Evolutionary conservation across 306 rosid genomes (phyloP).

Genomic region (Gastrolobium bilobum): DNA sequence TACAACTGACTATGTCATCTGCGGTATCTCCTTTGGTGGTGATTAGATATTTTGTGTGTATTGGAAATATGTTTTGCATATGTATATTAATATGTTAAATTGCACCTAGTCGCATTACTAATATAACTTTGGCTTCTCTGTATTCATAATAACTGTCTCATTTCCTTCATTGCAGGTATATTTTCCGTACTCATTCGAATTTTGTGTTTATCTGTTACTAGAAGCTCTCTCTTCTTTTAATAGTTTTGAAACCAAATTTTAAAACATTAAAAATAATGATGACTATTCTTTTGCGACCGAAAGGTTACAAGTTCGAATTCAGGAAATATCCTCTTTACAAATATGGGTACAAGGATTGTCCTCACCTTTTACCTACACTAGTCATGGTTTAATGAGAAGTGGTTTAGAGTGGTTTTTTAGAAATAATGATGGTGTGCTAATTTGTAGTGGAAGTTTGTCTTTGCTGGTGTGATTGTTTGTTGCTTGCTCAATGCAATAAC

Average conservation of each 20-base stretch:
- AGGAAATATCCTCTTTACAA: too few relatives aligned
- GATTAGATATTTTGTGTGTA: constrained; percentile 2
- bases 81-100: background rate
- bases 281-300: too few relatives aligned
- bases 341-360: too few relatives aligned
- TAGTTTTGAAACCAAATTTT: constrained; percentile 24
- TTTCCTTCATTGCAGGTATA: constrained; percentile 26
- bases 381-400: too few relatives aligned
- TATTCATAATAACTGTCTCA: background rate
- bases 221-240: constrained; percentile 13
- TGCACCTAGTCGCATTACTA: background rate
- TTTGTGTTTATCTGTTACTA: constrained; percentile 1
- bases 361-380: too few relatives aligned
- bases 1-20: constrained; percentile 19
- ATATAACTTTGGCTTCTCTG: background rate
- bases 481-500: background rate
- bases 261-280: constrained; percentile 3
- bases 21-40: constrained; percentile 9
- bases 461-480: constrained; percentile 33
- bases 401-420: too few relatives aligned
- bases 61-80: background rate
- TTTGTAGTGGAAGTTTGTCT: background rate
- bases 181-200: background rate
- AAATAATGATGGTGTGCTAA: background rate
- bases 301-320: too few relatives aligned